Evolutionary conservation across 2,329 filamentous ascomycete species (phyloP).

Genomic region (Colletotrichum sp.): DNA sequence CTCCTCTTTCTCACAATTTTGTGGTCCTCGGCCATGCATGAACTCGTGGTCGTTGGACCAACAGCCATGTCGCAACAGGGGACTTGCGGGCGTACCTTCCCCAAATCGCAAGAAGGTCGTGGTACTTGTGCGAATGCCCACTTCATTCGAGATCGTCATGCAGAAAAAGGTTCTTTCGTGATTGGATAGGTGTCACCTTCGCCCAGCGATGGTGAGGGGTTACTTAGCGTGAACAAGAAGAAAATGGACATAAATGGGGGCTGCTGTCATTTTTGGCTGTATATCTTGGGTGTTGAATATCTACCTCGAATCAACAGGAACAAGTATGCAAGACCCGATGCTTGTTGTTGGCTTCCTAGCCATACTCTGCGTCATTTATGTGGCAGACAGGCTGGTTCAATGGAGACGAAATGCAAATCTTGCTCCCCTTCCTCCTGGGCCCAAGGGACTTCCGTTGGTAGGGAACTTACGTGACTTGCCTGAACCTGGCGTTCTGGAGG

Average conservation of each 20-base stretch:
- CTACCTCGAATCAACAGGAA: background rate
- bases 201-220: background rate
- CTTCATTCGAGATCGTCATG: background rate
- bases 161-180: background rate
- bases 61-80: background rate
- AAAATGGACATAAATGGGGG: background rate
- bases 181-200: background rate
- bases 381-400: background rate
- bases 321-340: background rate
- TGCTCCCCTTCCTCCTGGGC: slow-evolving; percentile 26
- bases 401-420: background rate
- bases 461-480: slow-evolving; percentile 54
- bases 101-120: background rate
- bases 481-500: slow-evolving; percentile 29
- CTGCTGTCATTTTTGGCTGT: background rate
- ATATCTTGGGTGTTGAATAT: background rate
- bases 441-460: slow-evolving; percentile 41
- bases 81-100: background rate
- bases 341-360: background rate
- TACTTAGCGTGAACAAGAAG: background rate
- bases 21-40: background rate
- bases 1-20: background rate
- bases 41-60: background rate
- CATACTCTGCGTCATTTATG: background rate
- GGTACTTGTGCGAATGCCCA: background rate